Conservation (phyloP, 805 yeast genomes). For the Wickerhamomyces kurtzmanii region DNA sequence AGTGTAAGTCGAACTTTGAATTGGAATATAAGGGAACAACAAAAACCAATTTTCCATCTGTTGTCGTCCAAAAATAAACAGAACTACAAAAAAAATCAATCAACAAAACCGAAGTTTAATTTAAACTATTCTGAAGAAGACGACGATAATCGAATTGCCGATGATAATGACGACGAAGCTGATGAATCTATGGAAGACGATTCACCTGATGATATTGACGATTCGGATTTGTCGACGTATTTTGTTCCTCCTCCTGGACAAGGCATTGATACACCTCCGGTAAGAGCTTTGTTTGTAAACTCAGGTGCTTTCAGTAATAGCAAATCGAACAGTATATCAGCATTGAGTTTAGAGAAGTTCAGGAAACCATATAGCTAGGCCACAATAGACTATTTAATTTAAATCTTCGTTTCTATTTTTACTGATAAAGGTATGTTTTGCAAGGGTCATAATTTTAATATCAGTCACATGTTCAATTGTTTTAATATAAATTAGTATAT, state of each 20-base stretch:
- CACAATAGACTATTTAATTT: no score
- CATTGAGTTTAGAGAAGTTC: no score
- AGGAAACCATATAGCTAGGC: no score
- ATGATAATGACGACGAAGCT: conserved; percentile 8
- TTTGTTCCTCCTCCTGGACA: conserved; percentile 17
- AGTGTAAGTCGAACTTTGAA: conserved; percentile 78
- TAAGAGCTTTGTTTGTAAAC: conserved; percentile 5
- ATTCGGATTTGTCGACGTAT: conserved; percentile 13
- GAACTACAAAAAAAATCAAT: conserved; percentile 24
- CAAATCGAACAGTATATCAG: no score
- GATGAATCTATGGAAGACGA: conserved; percentile 12
- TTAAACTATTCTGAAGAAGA: conserved; percentile 3
- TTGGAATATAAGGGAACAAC: conserved; percentile 90
- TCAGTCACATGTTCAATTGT: no score
- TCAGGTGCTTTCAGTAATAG: conserved; percentile 10
- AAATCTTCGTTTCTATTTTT: no score
- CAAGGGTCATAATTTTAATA: no score
- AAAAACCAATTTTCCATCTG: conserved; percentile 65
- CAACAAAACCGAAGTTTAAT: conserved; percentile 13
- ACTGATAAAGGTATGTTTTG: no score
- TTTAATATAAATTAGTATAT: no score
- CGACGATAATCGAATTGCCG: conserved; percentile 2
- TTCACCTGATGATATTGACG: conserved; percentile 18
- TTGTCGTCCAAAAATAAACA: conserved; percentile 46
- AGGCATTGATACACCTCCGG: conserved; percentile 15